phyloP scores from a whole-genome alignment of 2,329 filamentous ascomycete species.

The Fusarium irregulare region DNA sequence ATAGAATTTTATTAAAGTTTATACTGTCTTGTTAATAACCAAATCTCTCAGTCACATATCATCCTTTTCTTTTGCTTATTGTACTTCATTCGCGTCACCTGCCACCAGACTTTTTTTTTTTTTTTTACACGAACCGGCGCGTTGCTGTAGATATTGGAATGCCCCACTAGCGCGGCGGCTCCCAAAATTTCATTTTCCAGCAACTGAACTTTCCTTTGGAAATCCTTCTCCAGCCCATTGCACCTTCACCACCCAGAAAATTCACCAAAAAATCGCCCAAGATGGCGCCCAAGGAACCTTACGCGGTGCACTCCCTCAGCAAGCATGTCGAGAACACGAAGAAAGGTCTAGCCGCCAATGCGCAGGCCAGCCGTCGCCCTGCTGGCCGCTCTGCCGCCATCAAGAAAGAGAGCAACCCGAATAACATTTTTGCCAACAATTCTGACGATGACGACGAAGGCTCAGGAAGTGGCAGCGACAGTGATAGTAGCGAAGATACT shows the following conservation, averaged over 20 bases:
- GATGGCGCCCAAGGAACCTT: conserved; percentile 54
- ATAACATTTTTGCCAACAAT: conserved; percentile 48
- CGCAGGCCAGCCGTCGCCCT: conserved; percentile 50
- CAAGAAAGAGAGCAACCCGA: conserved; percentile 49
- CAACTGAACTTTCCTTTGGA: conserved; percentile 36
- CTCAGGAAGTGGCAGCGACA: conserved; percentile 48
- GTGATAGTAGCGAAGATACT: conserved; percentile 29
- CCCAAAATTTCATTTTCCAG: conserved; percentile 46
- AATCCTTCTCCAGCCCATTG: conserved; percentile 39
- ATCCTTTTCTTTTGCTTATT: neutral
- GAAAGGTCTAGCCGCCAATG: conserved; percentile 50
- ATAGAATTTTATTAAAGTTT: neutral
- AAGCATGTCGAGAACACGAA: conserved; percentile 55
- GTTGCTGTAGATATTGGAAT: conserved; percentile 22
- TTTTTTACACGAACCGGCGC: conserved; percentile 34
- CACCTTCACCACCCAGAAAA: conserved; percentile 33
- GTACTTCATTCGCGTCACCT: neutral
- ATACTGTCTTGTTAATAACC: neutral
- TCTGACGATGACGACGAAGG: conserved; percentile 48
- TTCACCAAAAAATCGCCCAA: conserved; percentile 31
- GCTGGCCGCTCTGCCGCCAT: conserved; percentile 44
- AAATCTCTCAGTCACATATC: neutral
- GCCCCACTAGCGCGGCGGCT: conserved; percentile 39
- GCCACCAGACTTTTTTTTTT: conserved; percentile 5
- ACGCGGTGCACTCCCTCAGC: conserved; percentile 52